Conservation (phyloP, 345 rosid genomes). For the Salix viminalis region DNA sequence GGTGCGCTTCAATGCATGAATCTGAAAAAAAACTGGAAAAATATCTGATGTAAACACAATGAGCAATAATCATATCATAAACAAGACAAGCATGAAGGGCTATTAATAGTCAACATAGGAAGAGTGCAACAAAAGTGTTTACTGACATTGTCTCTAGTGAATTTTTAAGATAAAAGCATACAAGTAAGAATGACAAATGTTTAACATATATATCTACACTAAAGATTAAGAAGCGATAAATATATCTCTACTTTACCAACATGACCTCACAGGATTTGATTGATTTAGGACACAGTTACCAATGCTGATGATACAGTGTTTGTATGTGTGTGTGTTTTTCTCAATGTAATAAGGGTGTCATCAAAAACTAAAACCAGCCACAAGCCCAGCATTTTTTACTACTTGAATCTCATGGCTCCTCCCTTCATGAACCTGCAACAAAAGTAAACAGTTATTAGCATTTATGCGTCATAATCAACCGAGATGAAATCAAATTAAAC, state of each 20-base stretch:
- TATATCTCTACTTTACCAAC: neutral
- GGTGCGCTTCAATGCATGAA: slow-evolving; percentile 70
- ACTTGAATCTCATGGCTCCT: slow-evolving; percentile 95
- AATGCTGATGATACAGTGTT: neutral
- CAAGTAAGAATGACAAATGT: neutral
- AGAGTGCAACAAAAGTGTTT: neutral
- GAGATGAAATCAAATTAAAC: neutral
- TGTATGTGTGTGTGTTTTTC: neutral
- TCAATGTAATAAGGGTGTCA: slow-evolving; percentile 4
- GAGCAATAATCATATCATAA: neutral
- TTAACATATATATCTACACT: no score
- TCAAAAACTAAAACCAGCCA: slow-evolving; percentile 51
- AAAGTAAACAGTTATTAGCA: neutral
- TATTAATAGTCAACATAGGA: neutral
- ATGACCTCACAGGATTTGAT: slow-evolving; percentile 1
- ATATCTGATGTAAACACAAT: neutral
- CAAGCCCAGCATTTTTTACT: slow-evolving; percentile 89
- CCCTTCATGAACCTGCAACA: slow-evolving; percentile 85
- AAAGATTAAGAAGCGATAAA: no score
- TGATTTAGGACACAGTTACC: neutral
- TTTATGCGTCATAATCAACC: neutral
- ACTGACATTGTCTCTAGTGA: neutral
- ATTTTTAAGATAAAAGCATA: no score
- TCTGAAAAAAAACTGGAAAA: slow-evolving; percentile 36
- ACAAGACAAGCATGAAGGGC: slow-evolving; percentile 5